phyloP scores from a whole-genome alignment of 2,329 filamentous ascomycete species.

The Bertia moriformis region DNA sequence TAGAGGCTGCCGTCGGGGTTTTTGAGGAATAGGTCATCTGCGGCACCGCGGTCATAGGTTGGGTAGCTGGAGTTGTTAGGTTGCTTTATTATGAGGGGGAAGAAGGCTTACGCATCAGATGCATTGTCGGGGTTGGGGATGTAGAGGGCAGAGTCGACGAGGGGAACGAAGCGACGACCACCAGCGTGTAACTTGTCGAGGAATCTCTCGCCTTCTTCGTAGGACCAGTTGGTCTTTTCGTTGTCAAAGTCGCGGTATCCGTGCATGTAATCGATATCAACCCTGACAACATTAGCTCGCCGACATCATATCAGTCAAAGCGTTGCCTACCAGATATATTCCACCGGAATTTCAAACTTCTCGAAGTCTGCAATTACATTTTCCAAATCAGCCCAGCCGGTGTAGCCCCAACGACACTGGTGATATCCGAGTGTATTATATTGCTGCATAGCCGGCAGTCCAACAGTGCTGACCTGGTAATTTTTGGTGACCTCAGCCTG shows the following conservation, averaged over 20 bases:
- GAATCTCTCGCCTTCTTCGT: slow-evolving; percentile 42
- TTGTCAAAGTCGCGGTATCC: slow-evolving; percentile 46
- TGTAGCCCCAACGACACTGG: slow-evolving; percentile 72
- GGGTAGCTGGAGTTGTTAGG: slow-evolving; percentile 16
- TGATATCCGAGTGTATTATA: slow-evolving; percentile 75
- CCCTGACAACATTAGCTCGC: slow-evolving; percentile 31
- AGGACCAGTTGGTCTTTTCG: slow-evolving; percentile 39
- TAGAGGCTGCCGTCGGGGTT: slow-evolving; percentile 41
- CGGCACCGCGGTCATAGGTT: slow-evolving; percentile 45
- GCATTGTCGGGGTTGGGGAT: slow-evolving; percentile 57
- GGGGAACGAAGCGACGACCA: slow-evolving; percentile 57
- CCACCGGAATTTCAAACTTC: slow-evolving; percentile 49
- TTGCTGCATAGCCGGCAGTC: slow-evolving; percentile 63
- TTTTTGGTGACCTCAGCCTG: slow-evolving; percentile 54
- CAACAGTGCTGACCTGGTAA: slow-evolving; percentile 53
- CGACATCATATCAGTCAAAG: slow-evolving; percentile 21
- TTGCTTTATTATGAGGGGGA: slow-evolving; percentile 3
- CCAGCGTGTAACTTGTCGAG: slow-evolving; percentile 46
- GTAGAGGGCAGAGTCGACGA: slow-evolving; percentile 61
- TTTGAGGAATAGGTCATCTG: slow-evolving; percentile 35
- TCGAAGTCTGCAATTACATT: slow-evolving; percentile 55
- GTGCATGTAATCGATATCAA: slow-evolving; percentile 61
- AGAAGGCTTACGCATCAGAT: slow-evolving; percentile 40
- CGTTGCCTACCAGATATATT: slow-evolving; percentile 49
- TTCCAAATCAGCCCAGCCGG: slow-evolving; percentile 54